A percentile compares a stretch with the other conserved stretches of the same genome.
These are phyloP conservation scores for Hydnum rufescens DNA, from an alignment of 768 basidiomycete species.

Conservation along the genomic window DNA sequence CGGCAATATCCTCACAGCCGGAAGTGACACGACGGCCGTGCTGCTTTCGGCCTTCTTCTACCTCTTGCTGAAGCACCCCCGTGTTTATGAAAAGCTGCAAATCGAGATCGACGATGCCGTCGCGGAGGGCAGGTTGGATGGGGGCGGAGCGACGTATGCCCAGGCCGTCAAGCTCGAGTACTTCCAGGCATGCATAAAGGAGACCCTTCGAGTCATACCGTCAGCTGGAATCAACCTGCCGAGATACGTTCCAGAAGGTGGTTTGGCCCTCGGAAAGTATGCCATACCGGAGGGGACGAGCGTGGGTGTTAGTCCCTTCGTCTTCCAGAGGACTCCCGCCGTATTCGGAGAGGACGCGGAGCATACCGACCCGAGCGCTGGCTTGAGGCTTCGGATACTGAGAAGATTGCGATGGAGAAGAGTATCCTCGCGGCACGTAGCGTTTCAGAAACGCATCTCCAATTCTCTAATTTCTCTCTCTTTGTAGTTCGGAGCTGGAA, in stretches of 20 bases:
- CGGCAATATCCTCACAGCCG: neutral
- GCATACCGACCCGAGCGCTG: neutral
- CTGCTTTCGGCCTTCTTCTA: neutral
- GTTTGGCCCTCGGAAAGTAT: neutral
- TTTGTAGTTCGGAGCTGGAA: neutral
- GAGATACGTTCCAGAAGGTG: neutral
- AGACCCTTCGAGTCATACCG: neutral
- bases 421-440: neutral
- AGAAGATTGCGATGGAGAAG: neutral
- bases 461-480: neutral
- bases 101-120: neutral
- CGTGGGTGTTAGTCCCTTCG: neutral
- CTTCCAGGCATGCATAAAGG: slow-evolving; percentile 2
- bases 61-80: neutral
- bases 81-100: neutral
- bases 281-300: neutral
- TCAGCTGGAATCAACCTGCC: neutral
- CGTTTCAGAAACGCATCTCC: neutral
- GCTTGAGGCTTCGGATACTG: neutral
- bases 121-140: neutral
- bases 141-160: neutral
- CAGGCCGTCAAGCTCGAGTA: neutral
- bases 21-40: neutral
- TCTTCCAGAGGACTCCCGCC: neutral
- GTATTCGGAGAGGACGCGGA: neutral